Conservation (phyloP, 805 yeast species). For the Candida maesae region DNA sequence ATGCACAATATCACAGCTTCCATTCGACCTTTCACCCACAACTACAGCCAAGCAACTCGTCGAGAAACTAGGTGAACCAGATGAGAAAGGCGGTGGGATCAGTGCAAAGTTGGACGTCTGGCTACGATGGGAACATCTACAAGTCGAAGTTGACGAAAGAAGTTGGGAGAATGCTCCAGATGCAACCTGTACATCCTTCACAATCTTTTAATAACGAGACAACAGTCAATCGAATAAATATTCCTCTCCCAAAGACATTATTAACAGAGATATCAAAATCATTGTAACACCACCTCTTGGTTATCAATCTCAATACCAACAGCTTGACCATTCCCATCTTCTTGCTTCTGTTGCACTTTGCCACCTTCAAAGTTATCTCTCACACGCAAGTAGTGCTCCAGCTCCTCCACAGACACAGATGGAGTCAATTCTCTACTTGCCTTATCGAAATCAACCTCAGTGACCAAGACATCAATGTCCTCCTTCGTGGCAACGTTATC, state of each 20-base stretch:
- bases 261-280: too few relatives aligned
- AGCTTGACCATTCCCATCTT: too few relatives aligned
- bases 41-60: constrained; percentile 31
- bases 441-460: constrained; percentile 68
- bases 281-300: too few relatives aligned
- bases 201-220: constrained; percentile 3
- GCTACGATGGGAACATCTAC: constrained; percentile 36
- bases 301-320: too few relatives aligned
- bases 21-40: constrained; percentile 17
- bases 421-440: constrained; percentile 73
- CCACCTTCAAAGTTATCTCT: constrained; percentile 79
- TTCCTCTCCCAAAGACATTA: too few relatives aligned
- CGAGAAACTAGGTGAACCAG: constrained; percentile 36
- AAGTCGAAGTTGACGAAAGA: constrained; percentile 33
- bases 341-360: constrained; percentile 6
- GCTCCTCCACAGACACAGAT: constrained; percentile 83
- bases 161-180: constrained; percentile 34
- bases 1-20: constrained; percentile 13
- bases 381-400: constrained; percentile 76
- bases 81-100: constrained; percentile 40
- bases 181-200: constrained; percentile 22
- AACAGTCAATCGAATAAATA: too few relatives aligned
- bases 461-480: constrained; percentile 68
- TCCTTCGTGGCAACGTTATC: constrained; percentile 67
- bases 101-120: constrained; percentile 33